phyloP scores from a whole-genome alignment of 306 rosid genomes.

The Phaseolus lunatus region DNA sequence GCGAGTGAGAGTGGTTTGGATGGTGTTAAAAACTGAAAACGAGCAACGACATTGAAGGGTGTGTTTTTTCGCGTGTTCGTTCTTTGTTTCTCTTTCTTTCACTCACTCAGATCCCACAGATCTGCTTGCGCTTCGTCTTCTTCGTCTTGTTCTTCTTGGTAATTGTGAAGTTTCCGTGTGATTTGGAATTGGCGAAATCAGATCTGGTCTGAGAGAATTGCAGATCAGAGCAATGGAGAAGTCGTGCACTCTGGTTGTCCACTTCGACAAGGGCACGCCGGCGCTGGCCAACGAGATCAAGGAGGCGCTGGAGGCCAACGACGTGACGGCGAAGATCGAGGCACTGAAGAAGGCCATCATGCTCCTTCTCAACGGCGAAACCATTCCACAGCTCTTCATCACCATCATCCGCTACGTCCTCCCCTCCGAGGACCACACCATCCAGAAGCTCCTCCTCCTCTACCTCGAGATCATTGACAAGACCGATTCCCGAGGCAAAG shows the following conservation, averaged over 20 bases:
- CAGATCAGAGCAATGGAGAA: slow-evolving; percentile 66
- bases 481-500: slow-evolving; percentile 85
- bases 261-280: slow-evolving; percentile 94
- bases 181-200: not conserved
- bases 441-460: slow-evolving; percentile 93
- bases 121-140: slow-evolving; percentile 9
- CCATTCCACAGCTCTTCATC: slow-evolving; percentile 90
- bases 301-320: slow-evolving; percentile 88
- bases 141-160: not conserved
- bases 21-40: not conserved
- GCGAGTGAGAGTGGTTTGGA: not conserved
- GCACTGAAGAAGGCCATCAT: slow-evolving; percentile 89
- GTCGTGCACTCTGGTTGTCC: slow-evolving; percentile 83
- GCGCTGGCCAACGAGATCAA: slow-evolving; percentile 92
- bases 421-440: slow-evolving; percentile 94
- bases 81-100: not conserved
- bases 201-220: slow-evolving; percentile 18
- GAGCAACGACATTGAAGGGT: not conserved
- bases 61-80: too few relatives aligned
- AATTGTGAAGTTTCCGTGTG: not conserved
- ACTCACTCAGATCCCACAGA: slow-evolving; percentile 13
- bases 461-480: slow-evolving; percentile 94
- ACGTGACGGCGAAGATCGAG: slow-evolving; percentile 68
- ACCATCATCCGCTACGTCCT: slow-evolving; percentile 92
- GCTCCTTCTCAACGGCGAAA: slow-evolving; percentile 92